These are phyloP conservation scores for Suillus americanus DNA, from an alignment of 768 basidiomycete genomes.

Conservation along the genomic window DNA sequence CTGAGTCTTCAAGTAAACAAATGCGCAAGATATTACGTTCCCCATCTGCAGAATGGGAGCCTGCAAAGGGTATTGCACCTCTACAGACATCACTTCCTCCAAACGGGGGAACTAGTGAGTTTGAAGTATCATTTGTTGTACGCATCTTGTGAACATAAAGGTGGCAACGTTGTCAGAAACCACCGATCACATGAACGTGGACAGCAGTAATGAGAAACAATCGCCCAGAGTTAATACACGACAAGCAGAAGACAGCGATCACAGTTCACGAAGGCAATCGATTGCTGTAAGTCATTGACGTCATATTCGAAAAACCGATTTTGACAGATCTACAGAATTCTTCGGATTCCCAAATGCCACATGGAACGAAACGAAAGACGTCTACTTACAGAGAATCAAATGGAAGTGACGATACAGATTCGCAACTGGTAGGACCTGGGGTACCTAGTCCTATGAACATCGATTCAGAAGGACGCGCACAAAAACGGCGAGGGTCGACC, in stretches of 20 bases:
- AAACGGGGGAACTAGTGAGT: constrained; percentile 26
- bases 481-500: constrained; percentile 82
- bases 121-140: constrained; percentile 14
- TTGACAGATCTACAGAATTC: constrained; percentile 25
- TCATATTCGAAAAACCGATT: not conserved
- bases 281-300: constrained; percentile 51
- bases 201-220: constrained; percentile 30
- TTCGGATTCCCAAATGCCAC: constrained; percentile 43
- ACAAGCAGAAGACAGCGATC: constrained; percentile 58
- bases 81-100: constrained; percentile 16
- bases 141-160: constrained; percentile 12
- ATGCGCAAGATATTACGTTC: constrained; percentile 61
- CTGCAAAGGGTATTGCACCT: constrained; percentile 19
- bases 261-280: constrained; percentile 70
- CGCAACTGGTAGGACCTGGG: constrained; percentile 68
- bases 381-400: constrained; percentile 61
- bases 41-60: constrained; percentile 47
- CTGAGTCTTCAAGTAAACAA: constrained; percentile 37
- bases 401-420: constrained; percentile 62
- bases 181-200: constrained; percentile 39
- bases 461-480: constrained; percentile 64
- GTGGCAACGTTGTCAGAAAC: constrained; percentile 27
- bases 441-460: constrained; percentile 58
- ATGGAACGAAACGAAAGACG: constrained; percentile 83
- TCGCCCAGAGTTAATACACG: constrained; percentile 29